Percentiles rank a stretch among this genome's conserved stretches.
Conservation (phyloP, 441 rosid genomes). For the Oxalis stricta region DNA sequence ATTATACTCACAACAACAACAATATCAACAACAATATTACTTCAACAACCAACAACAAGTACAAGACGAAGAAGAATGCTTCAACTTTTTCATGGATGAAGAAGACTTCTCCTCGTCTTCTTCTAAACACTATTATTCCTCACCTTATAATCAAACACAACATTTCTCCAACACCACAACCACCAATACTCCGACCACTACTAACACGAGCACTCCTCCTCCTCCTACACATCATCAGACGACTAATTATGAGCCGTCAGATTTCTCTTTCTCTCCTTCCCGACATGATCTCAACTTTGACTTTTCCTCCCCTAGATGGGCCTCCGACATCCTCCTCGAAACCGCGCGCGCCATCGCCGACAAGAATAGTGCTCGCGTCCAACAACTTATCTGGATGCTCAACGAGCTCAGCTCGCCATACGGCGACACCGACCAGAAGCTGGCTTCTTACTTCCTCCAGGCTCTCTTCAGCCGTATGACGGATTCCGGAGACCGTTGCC, state of each 20-base stretch:
- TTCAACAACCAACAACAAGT: slow-evolving; percentile 27
- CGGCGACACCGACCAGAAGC: slow-evolving; percentile 76
- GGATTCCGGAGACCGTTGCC: slow-evolving; percentile 49
- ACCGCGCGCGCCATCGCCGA: slow-evolving; percentile 59
- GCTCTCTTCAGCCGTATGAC: slow-evolving; percentile 81
- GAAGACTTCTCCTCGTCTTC: slow-evolving; percentile 94
- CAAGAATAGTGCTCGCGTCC: slow-evolving; percentile 42
- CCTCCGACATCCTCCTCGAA: slow-evolving; percentile 49
- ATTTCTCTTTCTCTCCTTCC: slow-evolving; percentile 39
- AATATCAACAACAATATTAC: too few species aligned
- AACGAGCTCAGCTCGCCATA: slow-evolving; percentile 77
- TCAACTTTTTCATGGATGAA: slow-evolving; percentile 96
- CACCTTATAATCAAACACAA: slow-evolving; percentile 11
- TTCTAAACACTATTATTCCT: slow-evolving; percentile 29
- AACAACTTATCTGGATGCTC: slow-evolving; percentile 83
- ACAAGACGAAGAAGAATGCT: slow-evolving; percentile 70
- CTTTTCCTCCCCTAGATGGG: slow-evolving; percentile 64
- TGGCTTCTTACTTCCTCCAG: slow-evolving; percentile 74
- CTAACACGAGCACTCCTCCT: slow-evolving; percentile 21
- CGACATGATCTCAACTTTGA: slow-evolving; percentile 39
- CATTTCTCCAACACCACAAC: slow-evolving; percentile 17
- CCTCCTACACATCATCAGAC: slow-evolving; percentile 22
- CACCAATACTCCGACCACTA: slow-evolving; percentile 21
- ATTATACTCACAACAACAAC: too few species aligned
- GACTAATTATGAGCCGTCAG: slow-evolving; percentile 32